phyloP scores from a whole-genome alignment of 2,329 filamentous ascomycete genomes.

The Phialocephala sp. region DNA sequence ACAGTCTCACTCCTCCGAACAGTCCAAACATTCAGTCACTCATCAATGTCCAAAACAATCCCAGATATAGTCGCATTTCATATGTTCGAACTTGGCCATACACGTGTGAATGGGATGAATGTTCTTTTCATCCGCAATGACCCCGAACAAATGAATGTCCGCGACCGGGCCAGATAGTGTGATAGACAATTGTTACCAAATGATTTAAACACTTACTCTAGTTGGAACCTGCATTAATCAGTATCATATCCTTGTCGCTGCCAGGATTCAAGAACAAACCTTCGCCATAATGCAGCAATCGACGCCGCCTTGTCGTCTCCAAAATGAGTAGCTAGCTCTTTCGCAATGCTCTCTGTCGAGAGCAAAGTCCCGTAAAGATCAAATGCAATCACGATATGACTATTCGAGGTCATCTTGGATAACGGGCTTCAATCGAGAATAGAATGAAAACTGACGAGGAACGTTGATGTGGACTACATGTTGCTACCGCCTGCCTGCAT shows the following conservation, averaged over 20 bases:
- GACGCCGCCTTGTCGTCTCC: slow-evolving; percentile 60
- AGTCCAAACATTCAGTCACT: no score
- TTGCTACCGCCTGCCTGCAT: not conserved
- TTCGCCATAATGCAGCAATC: slow-evolving; percentile 67
- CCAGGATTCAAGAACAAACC: slow-evolving; percentile 34
- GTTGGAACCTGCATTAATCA: slow-evolving; percentile 49
- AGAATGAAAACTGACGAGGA: not conserved
- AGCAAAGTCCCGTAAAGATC: slow-evolving; percentile 79
- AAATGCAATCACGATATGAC: slow-evolving; percentile 65
- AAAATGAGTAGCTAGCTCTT: slow-evolving; percentile 61
- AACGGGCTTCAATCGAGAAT: not conserved
- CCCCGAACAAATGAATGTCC: not conserved
- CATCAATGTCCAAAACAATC: no score
- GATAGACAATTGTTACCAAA: not conserved
- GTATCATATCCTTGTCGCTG: not conserved
- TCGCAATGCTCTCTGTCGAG: slow-evolving; percentile 71
- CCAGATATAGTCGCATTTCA: no score
- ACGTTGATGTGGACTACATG: not conserved
- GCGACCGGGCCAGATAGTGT: not conserved
- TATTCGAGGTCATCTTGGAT: slow-evolving; percentile 36
- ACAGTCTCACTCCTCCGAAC: no score
- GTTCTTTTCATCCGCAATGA: not conserved
- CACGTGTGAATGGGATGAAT: no score
- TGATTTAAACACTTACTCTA: slow-evolving; percentile 48
- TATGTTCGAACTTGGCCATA: no score